Evolutionary conservation across 805 yeast genomes (phyloP), one percentile per base, ranked within the genome.

Genomic region (Wickerhamomyces canadensis): DNA sequence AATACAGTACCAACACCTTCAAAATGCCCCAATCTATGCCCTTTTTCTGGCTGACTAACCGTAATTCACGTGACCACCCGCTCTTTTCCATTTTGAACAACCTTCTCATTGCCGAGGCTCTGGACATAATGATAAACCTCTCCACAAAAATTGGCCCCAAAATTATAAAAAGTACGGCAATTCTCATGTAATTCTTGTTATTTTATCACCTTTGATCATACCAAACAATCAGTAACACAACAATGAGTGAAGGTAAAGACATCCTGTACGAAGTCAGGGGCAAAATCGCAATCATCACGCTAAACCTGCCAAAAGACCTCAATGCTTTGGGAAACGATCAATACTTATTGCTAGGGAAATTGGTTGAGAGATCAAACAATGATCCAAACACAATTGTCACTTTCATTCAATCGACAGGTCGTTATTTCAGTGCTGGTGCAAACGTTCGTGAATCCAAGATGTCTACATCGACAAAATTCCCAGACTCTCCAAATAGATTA

Each of bases 351-450:
- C 58, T 86, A 35, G 85, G 81, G 2, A 67, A 72, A 39, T 62
- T 71, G 11, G 60, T 87, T 11, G 76, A 76, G 45, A 54, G 67
- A 41, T 88, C 95, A 0, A 80, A 84, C 41, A 55, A 62, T 5
- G 80, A 84, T 40, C 75, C 76, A 18, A 64, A 67, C 16, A 79
- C 91, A 0, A 52, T 71, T 7, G 70, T 76, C 18, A 87, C 96
- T 2, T 62, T 84, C 34, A 59, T 87, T 34, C 79, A 76, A 52
- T 70, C 87, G 24, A 67, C 82, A 0, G 95, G 95, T 0, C 67
- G 80, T 40, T 83, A 73, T 56, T 87, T 86, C 58, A 78, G 87
- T 19, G 83, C 95, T 6, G 96, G 96, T 19, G 96, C 95, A 16
- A 80, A 86, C 54, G 74, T 84, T 35, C n/a, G n/a, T n/a, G 68